A percentile compares a stretch with the other conserved stretches of the same genome.
Evolutionary conservation across 2,329 filamentous ascomycete species (phyloP).

Genomic region (Emmonsia crescens): DNA sequence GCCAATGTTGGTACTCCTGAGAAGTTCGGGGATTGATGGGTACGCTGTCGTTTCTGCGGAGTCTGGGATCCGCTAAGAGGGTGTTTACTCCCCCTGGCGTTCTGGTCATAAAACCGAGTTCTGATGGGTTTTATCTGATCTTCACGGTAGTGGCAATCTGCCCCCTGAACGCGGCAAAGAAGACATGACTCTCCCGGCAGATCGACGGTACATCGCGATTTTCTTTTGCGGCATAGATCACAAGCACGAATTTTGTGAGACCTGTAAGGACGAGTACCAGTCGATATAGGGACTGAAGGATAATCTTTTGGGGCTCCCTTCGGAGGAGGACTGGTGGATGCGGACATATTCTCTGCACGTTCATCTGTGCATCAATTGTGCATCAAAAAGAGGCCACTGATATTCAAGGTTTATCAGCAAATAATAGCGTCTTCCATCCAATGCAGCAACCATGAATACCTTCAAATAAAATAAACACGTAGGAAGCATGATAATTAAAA

Average conservation of each 20-base stretch:
- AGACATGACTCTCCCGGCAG: constrained; percentile 43
- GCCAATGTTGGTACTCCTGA: constrained; percentile 14
- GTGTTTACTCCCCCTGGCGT: neutral
- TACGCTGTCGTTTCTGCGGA: constrained; percentile 28
- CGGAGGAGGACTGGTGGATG: neutral
- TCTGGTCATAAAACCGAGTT: constrained; percentile 15
- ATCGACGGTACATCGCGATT: constrained; percentile 51
- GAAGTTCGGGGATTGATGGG: constrained; percentile 16
- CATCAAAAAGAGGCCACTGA: neutral
- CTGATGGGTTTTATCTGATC: constrained; percentile 19
- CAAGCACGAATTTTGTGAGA: constrained; percentile 53
- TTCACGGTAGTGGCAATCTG: constrained; percentile 47
- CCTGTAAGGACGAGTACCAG: constrained; percentile 45
- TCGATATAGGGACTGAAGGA: constrained; percentile 20
- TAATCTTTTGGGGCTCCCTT: neutral
- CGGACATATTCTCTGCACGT: neutral
- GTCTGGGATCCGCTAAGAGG: constrained; percentile 12
- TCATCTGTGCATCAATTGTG: neutral
- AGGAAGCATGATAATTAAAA: neutral
- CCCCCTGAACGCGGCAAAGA: constrained; percentile 48
- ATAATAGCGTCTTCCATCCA: neutral
- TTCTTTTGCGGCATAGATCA: constrained; percentile 48
- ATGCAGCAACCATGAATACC: neutral
- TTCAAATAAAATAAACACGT: neutral
- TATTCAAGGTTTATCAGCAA: neutral